These are phyloP conservation scores for Saururus chinensis DNA, from an alignment of 164 flowering plant genomes.

Conservation along the genomic window DNA sequence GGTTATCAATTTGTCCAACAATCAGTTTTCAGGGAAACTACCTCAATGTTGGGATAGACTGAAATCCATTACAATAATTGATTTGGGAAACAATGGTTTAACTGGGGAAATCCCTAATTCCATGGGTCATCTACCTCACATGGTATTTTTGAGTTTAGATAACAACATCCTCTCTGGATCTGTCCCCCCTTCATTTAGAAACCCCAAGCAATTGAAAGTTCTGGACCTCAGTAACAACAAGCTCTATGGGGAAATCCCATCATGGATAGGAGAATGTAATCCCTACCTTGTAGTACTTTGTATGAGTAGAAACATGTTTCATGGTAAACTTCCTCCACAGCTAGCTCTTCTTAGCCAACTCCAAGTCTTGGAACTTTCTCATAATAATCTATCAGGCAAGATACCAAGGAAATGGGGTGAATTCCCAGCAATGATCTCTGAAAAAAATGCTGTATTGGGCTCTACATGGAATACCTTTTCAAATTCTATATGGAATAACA, in stretches of 20 bases:
- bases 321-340: slow-evolving; percentile 8
- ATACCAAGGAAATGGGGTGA: no score
- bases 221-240: slow-evolving; percentile 1
- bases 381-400: no score
- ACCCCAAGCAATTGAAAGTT: background rate
- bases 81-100: no score
- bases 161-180: background rate
- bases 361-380: no score
- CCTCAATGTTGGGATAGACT: no score
- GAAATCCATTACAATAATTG: no score
- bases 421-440: no score
- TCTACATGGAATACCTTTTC: no score
- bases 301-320: slow-evolving; percentile 10
- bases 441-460: no score
- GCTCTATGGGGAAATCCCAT: background rate
- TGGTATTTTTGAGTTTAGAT: background rate
- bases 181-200: background rate
- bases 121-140: background rate
- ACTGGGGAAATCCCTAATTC: background rate
- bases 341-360: slow-evolving; percentile 6
- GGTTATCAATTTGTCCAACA: background rate
- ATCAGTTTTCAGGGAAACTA: background rate
- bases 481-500: no score
- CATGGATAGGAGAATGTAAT: slow-evolving; percentile 2
- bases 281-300: slow-evolving; percentile 4